A percentile compares a stretch with the other conserved stretches of the same genome.
Conservation (phyloP, 169 alveolate species). For the Eimeria sp. region DNA sequence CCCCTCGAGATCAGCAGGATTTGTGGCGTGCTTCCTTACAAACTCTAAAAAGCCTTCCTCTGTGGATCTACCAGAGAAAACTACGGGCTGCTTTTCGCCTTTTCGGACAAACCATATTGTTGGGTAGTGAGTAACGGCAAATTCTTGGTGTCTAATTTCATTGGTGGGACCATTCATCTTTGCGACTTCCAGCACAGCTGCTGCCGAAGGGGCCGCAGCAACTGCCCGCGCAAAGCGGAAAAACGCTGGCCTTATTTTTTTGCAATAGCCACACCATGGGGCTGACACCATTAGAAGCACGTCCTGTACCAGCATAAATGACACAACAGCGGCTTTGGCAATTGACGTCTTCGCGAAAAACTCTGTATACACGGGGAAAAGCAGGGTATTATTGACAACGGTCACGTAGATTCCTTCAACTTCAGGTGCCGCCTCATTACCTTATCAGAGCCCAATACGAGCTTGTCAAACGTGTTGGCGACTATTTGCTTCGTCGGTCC, state of each 20-base stretch:
- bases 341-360: not conserved
- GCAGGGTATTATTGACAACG: not conserved
- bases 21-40: constrained; percentile 47
- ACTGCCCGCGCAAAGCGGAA: constrained; percentile 84
- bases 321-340: not conserved
- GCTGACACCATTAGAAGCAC: constrained; percentile 97
- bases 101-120: constrained; percentile 72
- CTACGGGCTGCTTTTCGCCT: constrained; percentile 30
- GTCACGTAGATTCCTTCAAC: not conserved
- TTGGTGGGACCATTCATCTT: constrained; percentile 81
- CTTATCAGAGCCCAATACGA: constrained; percentile 55
- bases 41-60: constrained; percentile 52
- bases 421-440: not conserved
- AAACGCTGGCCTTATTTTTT: constrained; percentile 94
- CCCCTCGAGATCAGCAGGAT: constrained; percentile 35
- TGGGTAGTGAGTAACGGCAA: constrained; percentile 64
- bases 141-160: constrained; percentile 39
- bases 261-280: constrained; percentile 99
- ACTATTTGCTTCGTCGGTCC: constrained; percentile 76
- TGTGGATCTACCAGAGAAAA: constrained; percentile 58
- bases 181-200: constrained; percentile 68
- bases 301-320: constrained; percentile 84
- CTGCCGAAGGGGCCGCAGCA: constrained; percentile 59
- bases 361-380: not conserved
- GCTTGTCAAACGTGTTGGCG: constrained; percentile 63